Base-by-base conservation (phyloP, 2,329 filamentous ascomycete genomes). In the Knoxdaviesia proteae region DNA sequence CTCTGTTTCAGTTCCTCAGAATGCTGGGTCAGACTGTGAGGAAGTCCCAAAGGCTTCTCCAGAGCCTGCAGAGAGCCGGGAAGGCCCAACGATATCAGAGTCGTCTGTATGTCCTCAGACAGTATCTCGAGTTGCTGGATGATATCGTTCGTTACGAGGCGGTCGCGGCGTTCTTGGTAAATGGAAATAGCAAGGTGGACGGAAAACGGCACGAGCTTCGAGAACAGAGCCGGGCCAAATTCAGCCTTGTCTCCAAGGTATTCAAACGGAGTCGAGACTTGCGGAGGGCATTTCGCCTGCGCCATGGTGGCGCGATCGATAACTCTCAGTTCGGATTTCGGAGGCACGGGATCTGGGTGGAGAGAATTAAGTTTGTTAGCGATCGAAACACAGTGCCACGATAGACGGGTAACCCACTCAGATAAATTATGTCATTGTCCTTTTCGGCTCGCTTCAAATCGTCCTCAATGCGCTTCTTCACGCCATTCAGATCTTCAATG, bases 161-260 rank as follows among this genome's bases (percentile, higher is more conserved):
- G 73, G 56, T 98, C 87, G 45, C 87, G 71, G 9, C 87, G 74
- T 54, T 96, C 87, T 44, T 86, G 86, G 54, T 98, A 98, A 34
- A 96, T 94, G 40, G 84, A 94, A 1, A 87, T 84, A 6, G 90
- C 90, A 40, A 96, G 73, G 53, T 98, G 90, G 0, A 96, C 90
- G 0, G 87, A 86, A 56, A 94, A 96, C 0, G 90, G 90, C 0
- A 98, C 90, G 2, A 98, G 69, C 51, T 88, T 90, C 2, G 82
- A 75, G 56, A 98, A 96, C 0, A 98, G 62, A 0, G 86, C 82
- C 29, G 77, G 77, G 0, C 90, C 88, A 51, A 94, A 80, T 45
- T 87, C 79, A 9, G 75, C 75, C 38, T 78, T 71, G 8, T 90
- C 80, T 2, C 86, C 84, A 4, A 98, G 68, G 56, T 82, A 77